These are phyloP conservation scores for Neonectria faginata DNA, from an alignment of 2,329 filamentous ascomycete species.

Conservation along the genomic window DNA sequence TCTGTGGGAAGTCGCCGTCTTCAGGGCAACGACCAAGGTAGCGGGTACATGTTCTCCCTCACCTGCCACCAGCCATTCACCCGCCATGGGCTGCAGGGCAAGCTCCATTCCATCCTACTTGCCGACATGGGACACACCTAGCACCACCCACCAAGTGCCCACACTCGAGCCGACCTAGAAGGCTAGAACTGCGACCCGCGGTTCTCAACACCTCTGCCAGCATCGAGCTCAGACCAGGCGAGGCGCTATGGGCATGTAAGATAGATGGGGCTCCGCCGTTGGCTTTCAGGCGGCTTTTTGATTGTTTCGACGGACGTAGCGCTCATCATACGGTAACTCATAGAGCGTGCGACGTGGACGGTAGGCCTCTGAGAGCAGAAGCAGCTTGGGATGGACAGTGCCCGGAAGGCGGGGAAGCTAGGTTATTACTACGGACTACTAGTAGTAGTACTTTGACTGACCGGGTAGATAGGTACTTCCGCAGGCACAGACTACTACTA, in stretches of 20 bases:
- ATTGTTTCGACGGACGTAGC: too few species aligned
- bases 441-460: background rate
- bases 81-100: background rate
- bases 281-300: background rate
- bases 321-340: background rate
- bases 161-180: constrained; percentile 1
- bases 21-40: background rate
- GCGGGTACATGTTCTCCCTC: background rate
- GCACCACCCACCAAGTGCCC: constrained; percentile 17
- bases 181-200: background rate
- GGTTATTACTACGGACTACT: too few species aligned
- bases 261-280: constrained; percentile 1
- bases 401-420: background rate
- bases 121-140: constrained; percentile 26
- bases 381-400: background rate
- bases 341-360: background rate
- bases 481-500: constrained; percentile 1
- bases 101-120: constrained; percentile 34
- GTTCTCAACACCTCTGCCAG: constrained; percentile 1
- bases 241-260: background rate
- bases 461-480: too few species aligned
- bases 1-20: background rate
- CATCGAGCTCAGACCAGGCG: background rate
- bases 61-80: background rate
- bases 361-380: background rate